Evolutionary conservation across 2,329 filamentous ascomycete species (phyloP).

Genomic region (Ophiocordyceps australis): DNA sequence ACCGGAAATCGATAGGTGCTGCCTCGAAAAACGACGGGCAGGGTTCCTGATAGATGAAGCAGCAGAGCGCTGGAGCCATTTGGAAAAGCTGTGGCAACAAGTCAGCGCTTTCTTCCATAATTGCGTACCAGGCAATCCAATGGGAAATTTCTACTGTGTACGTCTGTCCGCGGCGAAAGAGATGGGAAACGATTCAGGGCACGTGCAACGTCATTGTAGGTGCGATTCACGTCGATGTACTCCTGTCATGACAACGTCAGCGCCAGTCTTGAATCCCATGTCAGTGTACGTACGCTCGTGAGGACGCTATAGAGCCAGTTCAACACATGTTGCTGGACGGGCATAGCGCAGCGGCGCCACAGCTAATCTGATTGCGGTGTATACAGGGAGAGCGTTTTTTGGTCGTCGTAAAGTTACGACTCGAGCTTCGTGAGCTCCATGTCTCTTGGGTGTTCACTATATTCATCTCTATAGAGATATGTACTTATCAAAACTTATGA

Average conservation of each 20-base stretch:
- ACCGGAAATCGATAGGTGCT: constrained; percentile 81
- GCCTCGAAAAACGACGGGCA: constrained; percentile 84
- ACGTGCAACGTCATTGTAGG: constrained; percentile 81
- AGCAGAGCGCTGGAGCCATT: constrained; percentile 76
- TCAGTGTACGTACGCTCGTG: constrained; percentile 39
- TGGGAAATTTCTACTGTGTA: no score
- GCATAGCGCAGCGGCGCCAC: constrained; percentile 21
- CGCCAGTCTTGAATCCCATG: background rate
- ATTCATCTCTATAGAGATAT: no score
- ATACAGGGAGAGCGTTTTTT: no score
- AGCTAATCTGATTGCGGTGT: no score
- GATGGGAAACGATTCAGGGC: constrained; percentile 64
- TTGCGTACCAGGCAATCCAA: no score
- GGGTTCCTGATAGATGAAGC: constrained; percentile 67
- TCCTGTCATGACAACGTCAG: constrained; percentile 34
- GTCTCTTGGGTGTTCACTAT: no score
- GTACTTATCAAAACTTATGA: no score
- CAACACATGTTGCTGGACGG: constrained; percentile 75
- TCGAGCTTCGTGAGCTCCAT: no score
- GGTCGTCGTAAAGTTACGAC: no score
- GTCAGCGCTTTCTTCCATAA: background rate
- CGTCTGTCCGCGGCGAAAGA: constrained; percentile 73
- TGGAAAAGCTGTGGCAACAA: constrained; percentile 51
- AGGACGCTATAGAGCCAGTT: constrained; percentile 93
- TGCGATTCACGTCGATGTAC: constrained; percentile 83